Evolutionary conservation across 495 filamentous ascomycete genomes (phyloP).

Genomic region (Staphylotrichum tortipilum): DNA sequence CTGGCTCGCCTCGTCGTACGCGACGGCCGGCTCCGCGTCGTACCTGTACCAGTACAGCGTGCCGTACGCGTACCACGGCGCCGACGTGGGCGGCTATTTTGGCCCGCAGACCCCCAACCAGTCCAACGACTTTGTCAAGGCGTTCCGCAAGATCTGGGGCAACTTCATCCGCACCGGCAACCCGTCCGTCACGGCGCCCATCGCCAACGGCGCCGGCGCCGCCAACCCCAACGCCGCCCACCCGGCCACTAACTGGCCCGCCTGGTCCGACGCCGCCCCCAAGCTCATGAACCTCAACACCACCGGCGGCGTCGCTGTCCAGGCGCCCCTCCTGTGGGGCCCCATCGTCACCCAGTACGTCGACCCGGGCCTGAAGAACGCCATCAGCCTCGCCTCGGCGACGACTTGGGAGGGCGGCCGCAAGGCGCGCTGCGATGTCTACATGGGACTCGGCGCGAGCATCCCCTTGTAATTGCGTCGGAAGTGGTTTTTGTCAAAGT

Average conservation of each 20-base stretch:
- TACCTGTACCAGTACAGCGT: conserved; percentile 60
- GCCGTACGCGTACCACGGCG: conserved; percentile 47
- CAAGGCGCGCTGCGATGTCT: conserved; percentile 2
- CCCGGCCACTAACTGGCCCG: conserved; percentile 26
- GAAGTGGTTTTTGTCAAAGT: too few species aligned
- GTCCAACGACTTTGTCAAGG: conserved; percentile 20
- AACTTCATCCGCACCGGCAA: conserved; percentile 48
- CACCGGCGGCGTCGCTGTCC: conserved; percentile 39
- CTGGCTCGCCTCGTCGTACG: conserved; percentile 55
- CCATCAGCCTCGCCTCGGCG: conserved; percentile 29
- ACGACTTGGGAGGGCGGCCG: conserved; percentile 2
- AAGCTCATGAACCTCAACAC: conserved; percentile 46
- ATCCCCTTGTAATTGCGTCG: background rate
- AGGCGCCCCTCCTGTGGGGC: conserved; percentile 17
- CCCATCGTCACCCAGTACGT: conserved; percentile 24
- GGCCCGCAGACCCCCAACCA: conserved; percentile 24
- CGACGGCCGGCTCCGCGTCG: conserved; percentile 9
- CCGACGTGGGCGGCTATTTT: conserved; percentile 47
- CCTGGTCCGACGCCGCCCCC: conserved; percentile 27
- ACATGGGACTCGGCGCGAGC: background rate
- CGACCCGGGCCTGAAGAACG: conserved; percentile 38
- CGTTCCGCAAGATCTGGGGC: conserved; percentile 39
- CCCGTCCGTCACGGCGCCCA: conserved; percentile 40
- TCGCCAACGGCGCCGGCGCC: conserved; percentile 32
- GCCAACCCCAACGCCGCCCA: conserved; percentile 17